Conservation (phyloP, 257 asterid species). For the Euphrasia confusa region DNA sequence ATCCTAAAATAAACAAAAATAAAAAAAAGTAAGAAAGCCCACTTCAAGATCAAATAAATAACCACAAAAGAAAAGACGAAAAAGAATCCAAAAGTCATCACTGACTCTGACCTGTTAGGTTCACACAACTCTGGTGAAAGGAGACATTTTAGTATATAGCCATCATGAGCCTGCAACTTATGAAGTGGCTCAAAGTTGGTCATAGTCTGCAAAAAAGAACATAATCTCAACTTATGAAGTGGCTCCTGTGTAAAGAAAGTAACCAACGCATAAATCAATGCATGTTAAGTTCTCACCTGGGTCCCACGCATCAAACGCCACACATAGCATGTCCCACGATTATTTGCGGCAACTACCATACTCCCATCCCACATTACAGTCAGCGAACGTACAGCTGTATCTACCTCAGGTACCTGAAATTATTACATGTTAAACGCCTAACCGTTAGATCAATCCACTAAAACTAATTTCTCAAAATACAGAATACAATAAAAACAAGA, state of each 20-base stretch:
- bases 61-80: not conserved
- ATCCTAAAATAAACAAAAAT: not conserved
- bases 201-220: constrained; percentile 64
- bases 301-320: constrained; percentile 90
- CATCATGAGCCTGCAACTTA: constrained; percentile 89
- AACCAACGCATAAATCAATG: constrained; percentile 14
- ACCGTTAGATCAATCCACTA: too few relatives aligned
- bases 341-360: constrained; percentile 94
- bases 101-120: constrained; percentile 60
- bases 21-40: not conserved
- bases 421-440: not conserved
- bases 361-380: constrained; percentile 99
- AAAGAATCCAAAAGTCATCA: not conserved
- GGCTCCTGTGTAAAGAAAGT: not conserved
- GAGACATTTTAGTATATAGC: constrained; percentile 87
- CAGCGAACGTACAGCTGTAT: constrained; percentile 86
- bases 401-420: constrained; percentile 90
- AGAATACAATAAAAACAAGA: too few relatives aligned
- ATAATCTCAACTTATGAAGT: constrained; percentile 6
- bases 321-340: constrained; percentile 85
- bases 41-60: not conserved
- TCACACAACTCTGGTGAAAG: constrained; percentile 95
- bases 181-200: constrained; percentile 97
- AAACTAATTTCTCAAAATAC: too few relatives aligned
- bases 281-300: constrained; percentile 41